Evolutionary conservation across 2,329 filamentous ascomycete genomes (phyloP).

Genomic region (Calonectria multiphialidica): DNA sequence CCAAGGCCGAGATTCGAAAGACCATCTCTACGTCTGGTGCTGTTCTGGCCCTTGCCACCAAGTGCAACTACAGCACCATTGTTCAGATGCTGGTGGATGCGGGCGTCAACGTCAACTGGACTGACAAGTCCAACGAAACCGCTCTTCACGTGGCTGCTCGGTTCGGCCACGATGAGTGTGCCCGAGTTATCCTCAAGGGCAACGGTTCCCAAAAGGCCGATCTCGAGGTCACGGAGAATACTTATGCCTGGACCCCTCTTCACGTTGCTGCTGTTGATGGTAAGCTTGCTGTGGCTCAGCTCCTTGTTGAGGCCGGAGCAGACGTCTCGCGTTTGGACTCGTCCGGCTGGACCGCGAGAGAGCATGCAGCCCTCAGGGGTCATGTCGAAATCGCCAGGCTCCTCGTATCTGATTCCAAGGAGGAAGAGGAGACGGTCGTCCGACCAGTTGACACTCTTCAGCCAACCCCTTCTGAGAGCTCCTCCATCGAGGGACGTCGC

Average conservation of each 20-base stretch:
- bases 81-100: constrained; percentile 90
- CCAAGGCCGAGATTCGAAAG: constrained; percentile 75
- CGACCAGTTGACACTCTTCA: constrained; percentile 37
- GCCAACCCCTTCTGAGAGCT: constrained; percentile 55
- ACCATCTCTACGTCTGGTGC: constrained; percentile 85
- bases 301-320: constrained; percentile 83
- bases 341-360: constrained; percentile 93
- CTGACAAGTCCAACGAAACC: constrained; percentile 90
- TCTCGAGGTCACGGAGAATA: constrained; percentile 82
- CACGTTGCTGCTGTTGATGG: constrained; percentile 95
- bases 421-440: constrained; percentile 44
- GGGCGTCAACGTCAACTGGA: constrained; percentile 93
- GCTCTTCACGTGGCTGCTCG: constrained; percentile 92
- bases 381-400: constrained; percentile 84
- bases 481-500: constrained; percentile 72
- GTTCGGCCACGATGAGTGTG: constrained; percentile 87
- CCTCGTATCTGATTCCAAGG: constrained; percentile 66
- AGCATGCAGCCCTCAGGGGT: constrained; percentile 91
- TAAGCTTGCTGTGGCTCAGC: constrained; percentile 78
- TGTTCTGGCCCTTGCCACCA: constrained; percentile 89
- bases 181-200: constrained; percentile 79
- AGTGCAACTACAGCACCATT: constrained; percentile 86
- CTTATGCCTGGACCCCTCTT: constrained; percentile 94
- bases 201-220: constrained; percentile 78
- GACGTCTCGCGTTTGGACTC: constrained; percentile 81